Evolutionary conservation across 768 basidiomycete genomes (phyloP).

Genomic region (Butyriboletus loyo): DNA sequence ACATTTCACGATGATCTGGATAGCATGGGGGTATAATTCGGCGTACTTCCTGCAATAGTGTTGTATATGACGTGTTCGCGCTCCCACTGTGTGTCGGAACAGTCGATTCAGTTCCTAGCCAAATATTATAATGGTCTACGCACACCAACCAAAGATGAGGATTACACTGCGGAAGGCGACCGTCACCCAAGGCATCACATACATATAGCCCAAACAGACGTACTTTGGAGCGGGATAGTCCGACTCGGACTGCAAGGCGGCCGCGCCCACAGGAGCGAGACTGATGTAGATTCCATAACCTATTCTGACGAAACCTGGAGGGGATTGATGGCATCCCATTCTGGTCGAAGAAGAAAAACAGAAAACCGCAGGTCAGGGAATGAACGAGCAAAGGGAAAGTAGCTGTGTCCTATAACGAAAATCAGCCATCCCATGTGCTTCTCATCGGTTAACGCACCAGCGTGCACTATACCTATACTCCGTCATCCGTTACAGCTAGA

Average conservation of each 20-base stretch:
- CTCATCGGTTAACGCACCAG: too few species aligned
- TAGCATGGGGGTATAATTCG: slow-evolving; percentile 26
- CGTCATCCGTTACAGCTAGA: too few species aligned
- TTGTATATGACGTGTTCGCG: slow-evolving; percentile 23
- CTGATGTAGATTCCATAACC: slow-evolving; percentile 17
- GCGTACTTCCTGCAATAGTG: slow-evolving; percentile 23
- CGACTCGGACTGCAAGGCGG: neutral
- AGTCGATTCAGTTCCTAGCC: neutral
- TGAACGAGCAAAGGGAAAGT: too few species aligned
- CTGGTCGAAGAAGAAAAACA: neutral
- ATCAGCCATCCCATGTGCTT: too few species aligned
- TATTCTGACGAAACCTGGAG: slow-evolving; percentile 16
- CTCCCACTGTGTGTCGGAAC: slow-evolving; percentile 19
- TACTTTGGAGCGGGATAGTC: slow-evolving; percentile 20
- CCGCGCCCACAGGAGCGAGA: neutral
- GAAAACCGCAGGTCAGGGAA: too few species aligned
- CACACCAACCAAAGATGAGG: slow-evolving; percentile 31
- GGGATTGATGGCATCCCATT: slow-evolving; percentile 12
- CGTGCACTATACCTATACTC: too few species aligned
- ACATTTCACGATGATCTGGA: slow-evolving; percentile 28
- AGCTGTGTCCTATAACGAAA: too few species aligned
- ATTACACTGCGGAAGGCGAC: slow-evolving; percentile 17
- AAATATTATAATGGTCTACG: neutral
- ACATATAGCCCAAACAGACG: neutral
- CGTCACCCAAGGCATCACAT: neutral